phyloP scores from a whole-genome alignment of 1,139 yeast species.

The Candida tropicalis region DNA sequence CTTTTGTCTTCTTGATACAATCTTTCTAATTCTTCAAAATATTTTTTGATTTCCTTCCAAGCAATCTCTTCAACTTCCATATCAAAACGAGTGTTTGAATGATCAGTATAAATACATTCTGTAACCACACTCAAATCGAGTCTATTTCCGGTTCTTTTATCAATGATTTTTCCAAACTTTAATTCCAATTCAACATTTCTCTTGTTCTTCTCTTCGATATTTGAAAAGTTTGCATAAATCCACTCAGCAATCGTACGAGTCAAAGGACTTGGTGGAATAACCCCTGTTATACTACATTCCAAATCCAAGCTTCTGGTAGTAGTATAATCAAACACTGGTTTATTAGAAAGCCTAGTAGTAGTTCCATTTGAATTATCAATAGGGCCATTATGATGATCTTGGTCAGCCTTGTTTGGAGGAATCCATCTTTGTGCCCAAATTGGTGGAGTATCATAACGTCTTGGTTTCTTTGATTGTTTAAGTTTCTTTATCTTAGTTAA shows the following conservation, averaged over 20 bases:
- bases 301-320: conserved; percentile 43
- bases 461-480: conserved; percentile 51
- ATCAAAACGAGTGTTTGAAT: conserved; percentile 61
- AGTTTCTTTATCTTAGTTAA: conserved; percentile 22
- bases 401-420: conserved; percentile 35
- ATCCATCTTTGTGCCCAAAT: conserved; percentile 82
- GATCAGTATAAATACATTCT: conserved; percentile 67
- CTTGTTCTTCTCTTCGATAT: conserved; percentile 61
- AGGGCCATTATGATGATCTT: neutral
- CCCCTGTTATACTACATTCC: conserved; percentile 67
- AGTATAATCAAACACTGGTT: conserved; percentile 39
- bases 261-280: conserved; percentile 80
- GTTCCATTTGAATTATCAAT: neutral
- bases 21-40: conserved; percentile 57
- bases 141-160: conserved; percentile 64
- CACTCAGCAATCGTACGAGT: conserved; percentile 85
- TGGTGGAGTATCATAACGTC: conserved; percentile 66
- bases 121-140: conserved; percentile 73
- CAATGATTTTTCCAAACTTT: conserved; percentile 78
- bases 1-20: conserved; percentile 41
- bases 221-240: conserved; percentile 79
- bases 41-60: conserved; percentile 60
- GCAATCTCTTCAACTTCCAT: conserved; percentile 73
- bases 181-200: conserved; percentile 76
- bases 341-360: conserved; percentile 23